These are phyloP conservation scores for Moesziomyces globuligerus DNA, from an alignment of 1,284 basidiomycete species.

Conservation along the genomic window DNA sequence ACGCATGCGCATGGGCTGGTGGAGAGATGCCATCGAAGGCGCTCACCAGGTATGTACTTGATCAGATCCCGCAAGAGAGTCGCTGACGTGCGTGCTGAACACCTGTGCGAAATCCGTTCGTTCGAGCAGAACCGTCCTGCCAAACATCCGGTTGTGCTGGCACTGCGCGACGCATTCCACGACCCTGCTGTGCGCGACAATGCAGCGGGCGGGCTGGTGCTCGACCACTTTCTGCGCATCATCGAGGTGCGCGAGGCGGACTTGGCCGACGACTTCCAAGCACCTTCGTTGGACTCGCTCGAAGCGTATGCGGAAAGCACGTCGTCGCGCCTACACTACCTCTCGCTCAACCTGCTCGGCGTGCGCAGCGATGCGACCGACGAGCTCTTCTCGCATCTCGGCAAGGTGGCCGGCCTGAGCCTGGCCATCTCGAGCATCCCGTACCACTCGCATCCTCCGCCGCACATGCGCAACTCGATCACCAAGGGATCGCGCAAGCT, in stretches of 20 bases:
- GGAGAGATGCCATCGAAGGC: constrained; percentile 61
- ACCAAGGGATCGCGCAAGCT: constrained; percentile 72
- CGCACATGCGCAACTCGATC: constrained; percentile 50
- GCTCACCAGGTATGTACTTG: constrained; percentile 35
- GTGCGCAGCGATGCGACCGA: constrained; percentile 45
- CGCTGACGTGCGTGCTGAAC: too few species aligned
- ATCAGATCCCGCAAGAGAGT: too few species aligned
- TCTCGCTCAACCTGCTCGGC: constrained; percentile 58
- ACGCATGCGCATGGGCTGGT: constrained; percentile 64
- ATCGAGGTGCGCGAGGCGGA: constrained; percentile 64
- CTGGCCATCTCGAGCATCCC: constrained; percentile 55
- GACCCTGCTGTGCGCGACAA: constrained; percentile 52
- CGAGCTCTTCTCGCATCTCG: constrained; percentile 65
- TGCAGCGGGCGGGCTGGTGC: constrained; percentile 53
- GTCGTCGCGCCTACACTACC: constrained; percentile 58
- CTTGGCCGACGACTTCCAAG: constrained; percentile 50
- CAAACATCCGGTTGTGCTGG: constrained; percentile 60
- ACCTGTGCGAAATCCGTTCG: neutral
- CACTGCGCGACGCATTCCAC: constrained; percentile 57
- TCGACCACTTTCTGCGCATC: constrained; percentile 64
- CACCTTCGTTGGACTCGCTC: constrained; percentile 56
- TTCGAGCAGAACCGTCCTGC: constrained; percentile 48
- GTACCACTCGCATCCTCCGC: constrained; percentile 58
- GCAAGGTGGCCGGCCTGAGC: constrained; percentile 62
- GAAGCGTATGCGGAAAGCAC: constrained; percentile 62